These are phyloP conservation scores for Obba rivulosa DNA, from an alignment of 768 basidiomycete species.

Conservation along the genomic window DNA sequence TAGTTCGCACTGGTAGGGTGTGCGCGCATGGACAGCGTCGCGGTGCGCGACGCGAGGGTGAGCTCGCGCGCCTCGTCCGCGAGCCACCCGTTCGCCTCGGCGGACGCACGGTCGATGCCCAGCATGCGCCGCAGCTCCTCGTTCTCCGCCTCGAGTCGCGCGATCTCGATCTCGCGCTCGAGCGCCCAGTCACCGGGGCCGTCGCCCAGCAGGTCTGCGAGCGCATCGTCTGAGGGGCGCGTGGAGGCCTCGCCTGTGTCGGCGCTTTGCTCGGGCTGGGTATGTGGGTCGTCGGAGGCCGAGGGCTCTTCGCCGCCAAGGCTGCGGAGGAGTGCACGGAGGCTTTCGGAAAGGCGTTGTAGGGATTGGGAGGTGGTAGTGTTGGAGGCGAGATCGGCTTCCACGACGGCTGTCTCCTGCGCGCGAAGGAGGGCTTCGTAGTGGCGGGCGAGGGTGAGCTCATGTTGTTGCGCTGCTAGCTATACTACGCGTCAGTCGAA, in stretches of 20 bases:
- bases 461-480: conserved; percentile 91
- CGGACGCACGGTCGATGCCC: conserved; percentile 59
- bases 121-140: conserved; percentile 67
- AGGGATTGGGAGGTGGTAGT: conserved; percentile 61
- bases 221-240: conserved; percentile 37
- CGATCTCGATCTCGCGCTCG: conserved; percentile 85
- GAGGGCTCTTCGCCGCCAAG: conserved; percentile 55
- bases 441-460: conserved; percentile 80
- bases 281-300: background rate
- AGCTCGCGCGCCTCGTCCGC: conserved; percentile 40
- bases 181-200: conserved; percentile 75
- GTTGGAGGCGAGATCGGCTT: conserved; percentile 51
- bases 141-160: conserved; percentile 80
- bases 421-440: conserved; percentile 78
- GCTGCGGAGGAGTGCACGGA: conserved; percentile 68
- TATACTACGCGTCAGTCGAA: conserved; percentile 25
- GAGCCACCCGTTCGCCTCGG: conserved; percentile 47
- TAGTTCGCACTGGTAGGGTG: too few species aligned
- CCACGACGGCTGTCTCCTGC: conserved; percentile 52
- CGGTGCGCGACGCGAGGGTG: conserved; percentile 6
- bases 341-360: conserved; percentile 61
- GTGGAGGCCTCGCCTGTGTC: conserved; percentile 29
- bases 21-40: conserved; percentile 8
- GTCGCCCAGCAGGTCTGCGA: conserved; percentile 34
- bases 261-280: background rate